phyloP scores from a whole-genome alignment of 768 basidiomycete genomes.

The Psilocybe azurescens region DNA sequence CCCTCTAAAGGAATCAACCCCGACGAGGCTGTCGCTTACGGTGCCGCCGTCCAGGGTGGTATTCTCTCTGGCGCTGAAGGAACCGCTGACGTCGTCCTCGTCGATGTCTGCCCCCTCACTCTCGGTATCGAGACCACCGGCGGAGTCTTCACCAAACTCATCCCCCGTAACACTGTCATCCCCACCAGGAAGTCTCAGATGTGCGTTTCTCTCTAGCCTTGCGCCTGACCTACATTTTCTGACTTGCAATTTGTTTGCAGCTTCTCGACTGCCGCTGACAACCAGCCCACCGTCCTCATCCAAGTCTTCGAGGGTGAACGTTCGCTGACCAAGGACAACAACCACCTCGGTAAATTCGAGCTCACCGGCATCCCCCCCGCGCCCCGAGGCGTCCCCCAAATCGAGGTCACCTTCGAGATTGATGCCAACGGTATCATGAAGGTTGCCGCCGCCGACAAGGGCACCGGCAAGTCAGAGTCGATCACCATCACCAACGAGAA shows the following conservation, averaged over 20 bases:
- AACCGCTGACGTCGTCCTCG: conserved; percentile 89
- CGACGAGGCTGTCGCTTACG: conserved; percentile 98
- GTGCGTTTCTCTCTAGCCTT: conserved; percentile 40
- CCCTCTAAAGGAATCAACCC: conserved; percentile 99
- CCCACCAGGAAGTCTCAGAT: conserved; percentile 97
- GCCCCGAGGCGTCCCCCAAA: conserved; percentile 96
- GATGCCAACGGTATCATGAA: conserved; percentile 97
- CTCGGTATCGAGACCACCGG: conserved; percentile 99
- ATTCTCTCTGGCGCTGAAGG: conserved; percentile 95
- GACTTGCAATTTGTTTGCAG: conserved; percentile 35
- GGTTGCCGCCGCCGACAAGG: conserved; percentile 92
- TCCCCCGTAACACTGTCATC: conserved; percentile 97
- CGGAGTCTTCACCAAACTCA: conserved; percentile 97
- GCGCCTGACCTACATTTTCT: not conserved
- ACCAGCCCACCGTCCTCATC: conserved; percentile 94
- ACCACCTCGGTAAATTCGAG: conserved; percentile 96
- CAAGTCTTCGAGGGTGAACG: conserved; percentile 99
- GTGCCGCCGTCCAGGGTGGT: conserved; percentile 98
- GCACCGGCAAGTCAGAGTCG: conserved; percentile 87
- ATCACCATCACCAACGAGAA: conserved; percentile 98
- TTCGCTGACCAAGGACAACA: conserved; percentile 97
- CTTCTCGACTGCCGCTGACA: conserved; percentile 87
- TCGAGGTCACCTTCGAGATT: conserved; percentile 96
- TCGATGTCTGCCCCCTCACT: conserved; percentile 96
- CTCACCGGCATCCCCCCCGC: conserved; percentile 92